Percentiles rank a stretch among this genome's conserved stretches.
phyloP scores from a whole-genome alignment of 2,329 filamentous ascomycete species.

The Macroventuria anomochaeta region DNA sequence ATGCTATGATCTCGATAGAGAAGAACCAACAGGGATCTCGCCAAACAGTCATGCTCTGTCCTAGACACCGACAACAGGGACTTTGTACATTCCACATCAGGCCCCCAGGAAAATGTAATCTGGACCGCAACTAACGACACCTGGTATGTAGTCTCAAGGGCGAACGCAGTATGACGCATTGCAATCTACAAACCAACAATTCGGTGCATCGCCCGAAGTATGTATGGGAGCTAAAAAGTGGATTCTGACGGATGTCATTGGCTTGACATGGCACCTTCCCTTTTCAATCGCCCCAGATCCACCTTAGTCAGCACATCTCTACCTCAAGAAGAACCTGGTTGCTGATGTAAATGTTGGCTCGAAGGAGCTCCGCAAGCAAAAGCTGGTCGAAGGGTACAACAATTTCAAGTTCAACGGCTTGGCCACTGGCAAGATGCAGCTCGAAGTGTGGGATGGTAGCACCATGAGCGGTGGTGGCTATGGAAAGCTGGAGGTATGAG shows the following conservation, averaged over 20 bases:
- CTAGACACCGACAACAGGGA: too few species aligned
- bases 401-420: constrained; percentile 30
- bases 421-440: constrained; percentile 30
- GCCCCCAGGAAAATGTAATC: too few species aligned
- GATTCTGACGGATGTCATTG: not conserved
- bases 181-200: not conserved
- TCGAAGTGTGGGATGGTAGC: constrained; percentile 21
- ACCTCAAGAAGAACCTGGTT: too few species aligned
- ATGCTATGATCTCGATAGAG: too few species aligned
- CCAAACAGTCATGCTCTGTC: too few species aligned
- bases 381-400: constrained; percentile 27
- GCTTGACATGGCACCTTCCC: not conserved
- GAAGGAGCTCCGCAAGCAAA: constrained; percentile 21
- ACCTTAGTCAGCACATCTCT: not conserved
- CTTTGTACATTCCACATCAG: too few species aligned
- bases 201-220: not conserved
- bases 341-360: constrained; percentile 33
- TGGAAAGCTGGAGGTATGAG: constrained; percentile 2
- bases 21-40: too few species aligned
- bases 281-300: not conserved
- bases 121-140: too few species aligned
- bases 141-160: too few species aligned
- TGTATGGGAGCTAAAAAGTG: not conserved
- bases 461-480: constrained; percentile 22
- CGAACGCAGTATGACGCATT: too few species aligned